These are phyloP conservation scores for Bacidia gigantensis DNA, from an alignment of 495 filamentous ascomycete genomes.

Conservation along the genomic window DNA sequence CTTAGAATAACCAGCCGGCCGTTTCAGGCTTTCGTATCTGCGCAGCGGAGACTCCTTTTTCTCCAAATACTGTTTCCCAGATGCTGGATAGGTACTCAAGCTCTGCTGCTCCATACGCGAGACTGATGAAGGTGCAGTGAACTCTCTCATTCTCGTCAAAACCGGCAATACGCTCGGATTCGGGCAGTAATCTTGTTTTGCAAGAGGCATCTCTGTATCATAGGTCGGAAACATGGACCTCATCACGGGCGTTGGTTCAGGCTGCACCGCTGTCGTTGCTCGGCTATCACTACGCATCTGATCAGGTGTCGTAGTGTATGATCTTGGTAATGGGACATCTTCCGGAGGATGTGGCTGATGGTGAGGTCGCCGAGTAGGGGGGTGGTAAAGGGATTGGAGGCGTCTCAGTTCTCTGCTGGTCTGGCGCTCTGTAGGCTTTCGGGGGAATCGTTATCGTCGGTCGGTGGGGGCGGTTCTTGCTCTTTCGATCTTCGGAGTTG, in stretches of 20 bases:
- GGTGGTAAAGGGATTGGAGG: conserved; percentile 1
- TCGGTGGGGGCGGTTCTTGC: not conserved
- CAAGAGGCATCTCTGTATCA: conserved; percentile 53
- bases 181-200: conserved; percentile 55
- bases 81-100: not conserved
- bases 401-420: not conserved
- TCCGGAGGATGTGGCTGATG: conserved; percentile 7
- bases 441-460: conserved; percentile 14
- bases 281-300: conserved; percentile 10
- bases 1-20: conserved; percentile 11
- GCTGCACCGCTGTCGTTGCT: conserved; percentile 15
- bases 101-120: conserved; percentile 7
- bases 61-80: conserved; percentile 1
- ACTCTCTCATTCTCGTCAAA: conserved; percentile 9
- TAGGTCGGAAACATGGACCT: conserved; percentile 73
- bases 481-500: not conserved
- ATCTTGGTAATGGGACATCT: conserved; percentile 8
- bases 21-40: conserved; percentile 7
- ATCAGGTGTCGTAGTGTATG: conserved; percentile 11
- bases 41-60: conserved; percentile 9
- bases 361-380: conserved; percentile 3
- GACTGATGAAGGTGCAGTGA: conserved; percentile 9
- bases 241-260: conserved; percentile 32
- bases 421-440: conserved; percentile 7
- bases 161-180: conserved; percentile 8